These are phyloP conservation scores for Globisporangium yorkense DNA, from an alignment of 352 stramenopile genomes.

Conservation along the genomic window DNA sequence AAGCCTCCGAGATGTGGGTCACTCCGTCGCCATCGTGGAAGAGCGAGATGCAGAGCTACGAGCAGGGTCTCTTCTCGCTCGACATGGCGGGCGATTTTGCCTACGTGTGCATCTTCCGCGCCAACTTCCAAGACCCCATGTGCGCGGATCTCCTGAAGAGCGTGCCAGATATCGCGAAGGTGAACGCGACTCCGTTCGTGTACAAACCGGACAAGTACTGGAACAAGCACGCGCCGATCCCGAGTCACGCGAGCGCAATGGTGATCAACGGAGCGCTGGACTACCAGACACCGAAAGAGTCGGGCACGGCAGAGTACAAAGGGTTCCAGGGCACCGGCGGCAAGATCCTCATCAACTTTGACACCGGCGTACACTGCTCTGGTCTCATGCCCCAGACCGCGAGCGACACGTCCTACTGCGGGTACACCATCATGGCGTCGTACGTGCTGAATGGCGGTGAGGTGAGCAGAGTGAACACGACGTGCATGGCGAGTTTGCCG, in stretches of 20 bases:
- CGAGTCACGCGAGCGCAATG: constrained; percentile 17
- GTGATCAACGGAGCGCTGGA: constrained; percentile 27
- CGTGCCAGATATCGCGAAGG: not conserved
- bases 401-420: not conserved
- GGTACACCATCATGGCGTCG: not conserved
- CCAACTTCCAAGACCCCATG: not conserved
- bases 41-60: constrained; percentile 1
- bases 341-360: constrained; percentile 17
- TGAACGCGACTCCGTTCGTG: constrained; percentile 7
- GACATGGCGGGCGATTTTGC: constrained; percentile 2
- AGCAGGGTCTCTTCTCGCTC: constrained; percentile 7
- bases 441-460: not conserved
- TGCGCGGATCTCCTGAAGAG: not conserved
- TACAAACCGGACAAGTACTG: constrained; percentile 32
- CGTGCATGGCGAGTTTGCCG: not conserved
- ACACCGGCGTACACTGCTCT: not conserved
- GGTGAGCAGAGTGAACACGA: not conserved
- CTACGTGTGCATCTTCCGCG: constrained; percentile 10
- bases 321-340: constrained; percentile 7
- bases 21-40: constrained; percentile 13
- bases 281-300: constrained; percentile 17
- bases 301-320: constrained; percentile 13
- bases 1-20: constrained; percentile 22
- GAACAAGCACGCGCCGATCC: constrained; percentile 16
- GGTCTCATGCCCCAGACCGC: not conserved